phyloP scores from a whole-genome alignment of 352 stramenopile species.

The Phytopythium oedochilum region DNA sequence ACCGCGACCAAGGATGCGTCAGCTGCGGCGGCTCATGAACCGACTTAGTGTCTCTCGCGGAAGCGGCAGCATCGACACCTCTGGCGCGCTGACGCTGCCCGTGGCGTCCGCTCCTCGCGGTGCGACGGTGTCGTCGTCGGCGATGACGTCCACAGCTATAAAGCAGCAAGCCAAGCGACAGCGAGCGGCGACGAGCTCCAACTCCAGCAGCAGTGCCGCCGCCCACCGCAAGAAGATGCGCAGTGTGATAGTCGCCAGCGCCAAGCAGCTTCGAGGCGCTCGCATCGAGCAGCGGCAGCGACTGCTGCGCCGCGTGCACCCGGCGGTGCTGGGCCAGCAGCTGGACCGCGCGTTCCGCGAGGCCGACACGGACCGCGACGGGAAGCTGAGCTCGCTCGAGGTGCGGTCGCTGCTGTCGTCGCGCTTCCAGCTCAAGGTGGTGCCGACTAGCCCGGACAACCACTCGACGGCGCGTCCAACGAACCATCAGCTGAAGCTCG shows the following conservation, averaged over 20 bases:
- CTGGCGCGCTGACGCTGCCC: background rate
- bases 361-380: conserved; percentile 67
- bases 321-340: conserved; percentile 31
- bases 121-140: background rate
- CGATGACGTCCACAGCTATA: background rate
- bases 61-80: background rate
- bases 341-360: conserved; percentile 63
- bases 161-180: conserved; percentile 2
- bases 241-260: background rate
- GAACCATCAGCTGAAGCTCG: conserved; percentile 62
- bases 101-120: conserved; percentile 1
- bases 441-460: conserved; percentile 28
- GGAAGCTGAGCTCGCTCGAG: conserved; percentile 57
- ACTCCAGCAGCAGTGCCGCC: background rate
- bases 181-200: background rate
- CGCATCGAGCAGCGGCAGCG: conserved; percentile 4
- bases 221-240: conserved; percentile 1
- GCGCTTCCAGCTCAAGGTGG: conserved; percentile 54
- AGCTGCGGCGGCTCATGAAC: conserved; percentile 1
- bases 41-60: background rate
- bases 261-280: conserved; percentile 2
- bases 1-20: conserved; percentile 3
- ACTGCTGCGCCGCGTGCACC: conserved; percentile 3
- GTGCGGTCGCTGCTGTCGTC: conserved; percentile 61
- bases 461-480: conserved; percentile 37